Conservation (phyloP, 169 alveolate species). For the Plasmodium vivax region DNA sequence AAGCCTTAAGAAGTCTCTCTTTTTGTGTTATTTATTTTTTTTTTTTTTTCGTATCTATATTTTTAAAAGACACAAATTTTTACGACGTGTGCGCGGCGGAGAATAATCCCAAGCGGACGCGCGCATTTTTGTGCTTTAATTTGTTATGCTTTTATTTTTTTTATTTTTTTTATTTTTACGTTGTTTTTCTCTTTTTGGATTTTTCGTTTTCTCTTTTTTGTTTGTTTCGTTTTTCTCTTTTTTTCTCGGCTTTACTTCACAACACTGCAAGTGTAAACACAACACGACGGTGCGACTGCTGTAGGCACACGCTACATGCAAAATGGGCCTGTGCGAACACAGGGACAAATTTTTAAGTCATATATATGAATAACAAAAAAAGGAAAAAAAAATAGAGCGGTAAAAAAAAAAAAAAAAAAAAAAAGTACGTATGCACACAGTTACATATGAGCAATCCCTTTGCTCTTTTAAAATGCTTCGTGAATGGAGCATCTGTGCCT, state of each 20-base stretch:
- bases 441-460: neutral
- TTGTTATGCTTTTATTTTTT: neutral
- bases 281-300: neutral
- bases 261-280: neutral
- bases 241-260: neutral
- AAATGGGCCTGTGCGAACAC: neutral
- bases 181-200: neutral
- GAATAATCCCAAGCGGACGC: neutral
- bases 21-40: neutral
- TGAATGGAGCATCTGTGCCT: neutral
- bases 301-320: neutral
- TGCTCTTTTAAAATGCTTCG: neutral
- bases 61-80: constrained; percentile 5
- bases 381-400: neutral
- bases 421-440: neutral
- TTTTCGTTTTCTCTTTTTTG: neutral
- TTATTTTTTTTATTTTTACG: neutral
- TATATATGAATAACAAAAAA: constrained; percentile 10
- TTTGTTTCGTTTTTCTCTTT: neutral
- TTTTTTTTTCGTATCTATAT: neutral
- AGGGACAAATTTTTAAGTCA: constrained; percentile 6
- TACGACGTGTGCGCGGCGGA: neutral
- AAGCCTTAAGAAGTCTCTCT: neutral
- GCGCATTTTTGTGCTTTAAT: neutral
- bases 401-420: neutral